These are phyloP conservation scores for Lactarius akahatsu DNA, from an alignment of 768 basidiomycete genomes.

Conservation along the genomic window DNA sequence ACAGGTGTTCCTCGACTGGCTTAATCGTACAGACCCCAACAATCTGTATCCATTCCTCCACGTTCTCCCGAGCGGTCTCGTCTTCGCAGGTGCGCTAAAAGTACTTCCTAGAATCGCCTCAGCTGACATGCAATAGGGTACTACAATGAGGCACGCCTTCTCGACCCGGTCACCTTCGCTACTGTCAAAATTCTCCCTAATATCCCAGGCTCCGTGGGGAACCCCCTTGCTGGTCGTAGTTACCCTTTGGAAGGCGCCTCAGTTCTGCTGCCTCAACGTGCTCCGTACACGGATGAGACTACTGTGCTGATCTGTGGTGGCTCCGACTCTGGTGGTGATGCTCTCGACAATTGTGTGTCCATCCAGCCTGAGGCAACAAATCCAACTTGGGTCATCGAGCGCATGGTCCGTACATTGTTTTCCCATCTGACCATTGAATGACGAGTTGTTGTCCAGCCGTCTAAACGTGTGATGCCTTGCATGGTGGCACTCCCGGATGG, in stretches of 20 bases:
- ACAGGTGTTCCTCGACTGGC: slow-evolving; percentile 58
- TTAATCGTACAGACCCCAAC: slow-evolving; percentile 71
- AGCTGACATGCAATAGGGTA: slow-evolving; percentile 47
- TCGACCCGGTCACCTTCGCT: slow-evolving; percentile 63
- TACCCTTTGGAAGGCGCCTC: slow-evolving; percentile 77
- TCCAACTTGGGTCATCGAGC: slow-evolving; percentile 68
- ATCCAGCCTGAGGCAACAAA: slow-evolving; percentile 64
- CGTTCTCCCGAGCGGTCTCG: slow-evolving; percentile 62
- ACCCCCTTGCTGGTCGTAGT: slow-evolving; percentile 68
- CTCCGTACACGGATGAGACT: slow-evolving; percentile 73
- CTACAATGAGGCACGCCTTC: slow-evolving; percentile 77
- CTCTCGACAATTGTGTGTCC: slow-evolving; percentile 68
- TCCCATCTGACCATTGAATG: background rate
- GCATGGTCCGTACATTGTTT: slow-evolving; percentile 57
- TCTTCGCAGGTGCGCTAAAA: slow-evolving; percentile 62
- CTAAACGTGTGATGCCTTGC: slow-evolving; percentile 73
- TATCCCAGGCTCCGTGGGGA: slow-evolving; percentile 70
- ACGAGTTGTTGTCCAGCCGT: slow-evolving; percentile 45
- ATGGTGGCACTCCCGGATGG: slow-evolving; percentile 70
- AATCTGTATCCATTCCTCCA: slow-evolving; percentile 79
- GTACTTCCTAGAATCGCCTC: background rate
- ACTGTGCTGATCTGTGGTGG: slow-evolving; percentile 74
- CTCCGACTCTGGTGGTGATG: slow-evolving; percentile 50
- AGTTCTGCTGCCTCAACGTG: slow-evolving; percentile 65
- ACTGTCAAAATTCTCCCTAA: slow-evolving; percentile 64